Evolutionary conservation across 192 early-diverging fungal species (phyloP).

Genomic region (Umbelopsis sp.): DNA sequence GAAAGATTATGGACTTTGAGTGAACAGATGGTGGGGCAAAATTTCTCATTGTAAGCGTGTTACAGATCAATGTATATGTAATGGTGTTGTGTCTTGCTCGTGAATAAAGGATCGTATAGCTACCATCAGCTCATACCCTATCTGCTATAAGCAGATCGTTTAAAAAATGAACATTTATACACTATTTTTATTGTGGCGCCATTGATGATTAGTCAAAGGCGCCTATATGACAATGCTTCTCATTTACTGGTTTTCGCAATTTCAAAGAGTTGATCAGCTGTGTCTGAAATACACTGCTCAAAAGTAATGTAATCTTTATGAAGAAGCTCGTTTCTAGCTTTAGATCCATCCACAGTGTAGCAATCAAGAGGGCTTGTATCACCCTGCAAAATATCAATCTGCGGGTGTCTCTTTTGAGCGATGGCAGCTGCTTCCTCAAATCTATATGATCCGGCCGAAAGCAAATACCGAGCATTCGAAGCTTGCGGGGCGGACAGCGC

Average conservation of each 20-base stretch:
- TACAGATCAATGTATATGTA: not conserved
- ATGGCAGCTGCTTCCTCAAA: not conserved
- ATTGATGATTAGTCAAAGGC: not conserved
- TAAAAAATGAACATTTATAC: too few species aligned
- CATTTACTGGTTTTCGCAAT: not conserved
- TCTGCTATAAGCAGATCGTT: too few species aligned
- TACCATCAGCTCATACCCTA: too few species aligned
- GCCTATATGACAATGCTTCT: not conserved
- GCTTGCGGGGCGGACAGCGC: not conserved
- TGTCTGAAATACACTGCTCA: slow-evolving; percentile 16
- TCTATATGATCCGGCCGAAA: not conserved
- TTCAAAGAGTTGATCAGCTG: slow-evolving; percentile 1
- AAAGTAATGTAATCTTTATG: not conserved
- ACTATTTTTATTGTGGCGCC: too few species aligned
- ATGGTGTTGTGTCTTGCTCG: not conserved
- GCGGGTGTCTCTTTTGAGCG: not conserved
- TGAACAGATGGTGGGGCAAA: not conserved
- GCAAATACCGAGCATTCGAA: not conserved
- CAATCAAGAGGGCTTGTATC: slow-evolving; percentile 1
- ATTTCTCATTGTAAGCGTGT: not conserved
- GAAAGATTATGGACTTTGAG: not conserved
- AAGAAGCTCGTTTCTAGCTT: not conserved
- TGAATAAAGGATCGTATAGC: too few species aligned
- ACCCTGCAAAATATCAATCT: not conserved
- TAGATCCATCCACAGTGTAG: slow-evolving; percentile 9